Base-by-base conservation (phyloP, 2,329 filamentous ascomycete species). In the Aspergillus versicolor region DNA sequence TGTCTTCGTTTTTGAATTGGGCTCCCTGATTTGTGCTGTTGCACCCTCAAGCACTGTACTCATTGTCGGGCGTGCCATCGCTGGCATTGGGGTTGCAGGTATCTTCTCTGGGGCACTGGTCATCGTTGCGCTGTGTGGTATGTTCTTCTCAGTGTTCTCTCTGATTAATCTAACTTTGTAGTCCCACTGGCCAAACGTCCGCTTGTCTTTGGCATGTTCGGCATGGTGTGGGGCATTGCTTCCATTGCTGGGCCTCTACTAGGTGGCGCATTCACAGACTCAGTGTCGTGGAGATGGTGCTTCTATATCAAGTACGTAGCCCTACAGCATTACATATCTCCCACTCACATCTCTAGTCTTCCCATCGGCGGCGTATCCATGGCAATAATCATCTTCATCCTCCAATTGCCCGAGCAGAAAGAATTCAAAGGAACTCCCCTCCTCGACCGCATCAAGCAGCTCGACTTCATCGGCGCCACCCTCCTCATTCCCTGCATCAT, bases 401-500 rank as follows among this genome's bases (percentile, higher is more conserved):
- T 47, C 6, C n/a, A 47, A 34, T 52, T 57, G 3, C 54, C 54
- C 13, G 48, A 57, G 30, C 54, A 52, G 4, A 57, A 52, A 13
- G 42, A 52, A 32, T 44, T 37, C 49, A 47, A 52, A 22, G 54
- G 48, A n/a, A 49, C 42, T 5, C 49, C 22, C 2, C 43, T 57
- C n/a, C 27, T 54, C 15, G 19, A 51, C 13, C 32, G 57, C 24
- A 46, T 55, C 38, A 57, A 50, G 42, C 60, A 57, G 19, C 71
- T 84, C 44, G 83, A 85, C 63, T 68, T 82, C n/a, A 50, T 75
- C 9, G 82, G 83, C 34, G 77, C 78, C 1, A 67, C 68, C 21
- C 69, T 82, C 56, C 75, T 84, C 63, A 74, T 84, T 42, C 80
- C 82, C 2, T 75, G 77, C 47, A 75, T 85, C 49, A 66, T 84